These are phyloP conservation scores for Epichloe hybrida DNA, from an alignment of 2,329 filamentous ascomycete genomes.

Conservation along the genomic window DNA sequence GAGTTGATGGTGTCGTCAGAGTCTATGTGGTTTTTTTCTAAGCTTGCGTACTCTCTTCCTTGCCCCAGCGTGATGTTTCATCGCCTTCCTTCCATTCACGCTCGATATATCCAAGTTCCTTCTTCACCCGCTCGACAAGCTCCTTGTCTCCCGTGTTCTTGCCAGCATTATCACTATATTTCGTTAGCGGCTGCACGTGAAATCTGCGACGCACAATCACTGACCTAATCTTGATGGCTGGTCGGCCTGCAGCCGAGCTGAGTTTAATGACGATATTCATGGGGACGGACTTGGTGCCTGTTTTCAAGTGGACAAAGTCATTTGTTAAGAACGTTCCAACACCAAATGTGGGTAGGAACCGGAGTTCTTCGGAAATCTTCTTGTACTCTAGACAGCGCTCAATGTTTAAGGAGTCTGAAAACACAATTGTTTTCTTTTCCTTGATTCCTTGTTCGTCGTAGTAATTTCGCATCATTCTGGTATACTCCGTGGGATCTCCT, in stretches of 20 bases:
- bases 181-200: slow-evolving; percentile 8
- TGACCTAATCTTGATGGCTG: slow-evolving; percentile 76
- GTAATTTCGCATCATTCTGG: slow-evolving; percentile 66
- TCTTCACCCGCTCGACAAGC: slow-evolving; percentile 73
- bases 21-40: not conserved
- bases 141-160: slow-evolving; percentile 87
- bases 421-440: slow-evolving; percentile 79
- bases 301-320: slow-evolving; percentile 64
- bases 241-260: slow-evolving; percentile 64
- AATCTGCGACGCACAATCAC: slow-evolving; percentile 2
- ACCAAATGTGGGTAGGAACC: slow-evolving; percentile 80
- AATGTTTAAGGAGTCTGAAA: slow-evolving; percentile 88
- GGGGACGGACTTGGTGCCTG: slow-evolving; percentile 71
- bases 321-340: slow-evolving; percentile 95
- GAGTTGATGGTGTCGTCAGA: not conserved
- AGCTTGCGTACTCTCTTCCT: slow-evolving; percentile 21
- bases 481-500: slow-evolving; percentile 68
- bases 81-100: slow-evolving; percentile 72
- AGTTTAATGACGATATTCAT: slow-evolving; percentile 98
- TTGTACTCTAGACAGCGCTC: slow-evolving; percentile 88
- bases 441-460: slow-evolving; percentile 64
- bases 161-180: slow-evolving; percentile 56
- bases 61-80: slow-evolving; percentile 72
- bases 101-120: slow-evolving; percentile 73
- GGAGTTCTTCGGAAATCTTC: slow-evolving; percentile 60